Base-by-base conservation (phyloP, 2,329 filamentous ascomycete genomes). In the Ilyonectria sp. region DNA sequence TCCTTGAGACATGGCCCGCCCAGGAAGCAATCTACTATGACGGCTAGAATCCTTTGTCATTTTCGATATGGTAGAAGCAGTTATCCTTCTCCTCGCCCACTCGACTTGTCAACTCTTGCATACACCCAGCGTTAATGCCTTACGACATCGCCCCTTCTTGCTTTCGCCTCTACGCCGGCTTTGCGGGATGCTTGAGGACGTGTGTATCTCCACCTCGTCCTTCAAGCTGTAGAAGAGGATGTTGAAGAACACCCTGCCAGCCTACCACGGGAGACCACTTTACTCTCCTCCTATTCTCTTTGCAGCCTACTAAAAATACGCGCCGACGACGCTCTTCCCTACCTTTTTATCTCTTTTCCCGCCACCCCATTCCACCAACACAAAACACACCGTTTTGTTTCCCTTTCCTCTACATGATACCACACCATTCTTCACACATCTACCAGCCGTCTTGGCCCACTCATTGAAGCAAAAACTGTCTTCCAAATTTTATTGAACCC, bases 361-460 rank as follows among this genome's bases (percentile, higher is more conserved):
- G 40, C 44, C 56, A 49, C 40, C 29, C 61, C 29, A 54, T 58
- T 46, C 49, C 62, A 55, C 57, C 57, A 37, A 46, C 26, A 33
- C 57, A 63, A 37, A 33, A 46, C 63, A 52, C 37, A 46, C 11
- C 43, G 49, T 29, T 64, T 68, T 65, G 67, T 65, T 73, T 69
- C 59, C 59, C 40, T 65, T 71, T 63, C 56, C 66, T 65, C 61
- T 71, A 67, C 67, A 74, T 69, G 71, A 71, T 73, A 71, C 68
- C 72, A 75, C 63, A 67, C 46, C 54, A 68, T 64, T 61, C 56
- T 47, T 60, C 61, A 56, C 60, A 67, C 60, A 70, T 63, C 63
- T 60, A 62, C 68, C 54, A 59, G 63, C 54, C 43, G 47, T 63
- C 47, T 74, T 65, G 63, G 63, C 65, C 17, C 60, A 50, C 54